phyloP scores from a whole-genome alignment of 2,329 filamentous ascomycete genomes.

The Xylariaceae sp. region DNA sequence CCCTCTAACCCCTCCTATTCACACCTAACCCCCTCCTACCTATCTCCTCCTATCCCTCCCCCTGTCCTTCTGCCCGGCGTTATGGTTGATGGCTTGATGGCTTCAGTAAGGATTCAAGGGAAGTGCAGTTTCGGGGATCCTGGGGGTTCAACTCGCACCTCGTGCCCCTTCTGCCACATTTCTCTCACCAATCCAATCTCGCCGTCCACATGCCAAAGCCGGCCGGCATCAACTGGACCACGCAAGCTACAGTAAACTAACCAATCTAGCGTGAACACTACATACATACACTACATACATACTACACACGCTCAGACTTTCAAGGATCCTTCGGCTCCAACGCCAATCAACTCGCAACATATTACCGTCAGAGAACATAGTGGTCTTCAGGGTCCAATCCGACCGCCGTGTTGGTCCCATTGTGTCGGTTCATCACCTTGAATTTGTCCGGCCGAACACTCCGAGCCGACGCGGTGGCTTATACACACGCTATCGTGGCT shows the following conservation, averaged over 20 bases:
- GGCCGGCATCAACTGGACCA: constrained; percentile 6
- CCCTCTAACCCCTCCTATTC: neutral
- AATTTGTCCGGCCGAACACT: neutral
- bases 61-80: constrained; percentile 1
- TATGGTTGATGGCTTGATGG: constrained; percentile 15
- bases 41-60: no score
- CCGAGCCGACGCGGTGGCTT: neutral
- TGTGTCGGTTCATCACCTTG: neutral
- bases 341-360: constrained; percentile 8
- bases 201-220: constrained; percentile 4
- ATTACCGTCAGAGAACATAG: neutral
- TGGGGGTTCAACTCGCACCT: constrained; percentile 12
- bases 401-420: neutral
- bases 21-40: no score
- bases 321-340: constrained; percentile 9
- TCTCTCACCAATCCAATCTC: constrained; percentile 15
- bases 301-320: neutral
- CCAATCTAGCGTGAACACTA: constrained; percentile 10
- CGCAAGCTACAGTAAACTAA: constrained; percentile 8
- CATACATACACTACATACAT: neutral
- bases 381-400: neutral
- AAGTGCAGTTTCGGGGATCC: constrained; percentile 4
- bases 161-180: neutral
- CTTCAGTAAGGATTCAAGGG: constrained; percentile 15
- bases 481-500: neutral